Conservation (phyloP, 805 yeast species). For the Saturnispora dispora region DNA sequence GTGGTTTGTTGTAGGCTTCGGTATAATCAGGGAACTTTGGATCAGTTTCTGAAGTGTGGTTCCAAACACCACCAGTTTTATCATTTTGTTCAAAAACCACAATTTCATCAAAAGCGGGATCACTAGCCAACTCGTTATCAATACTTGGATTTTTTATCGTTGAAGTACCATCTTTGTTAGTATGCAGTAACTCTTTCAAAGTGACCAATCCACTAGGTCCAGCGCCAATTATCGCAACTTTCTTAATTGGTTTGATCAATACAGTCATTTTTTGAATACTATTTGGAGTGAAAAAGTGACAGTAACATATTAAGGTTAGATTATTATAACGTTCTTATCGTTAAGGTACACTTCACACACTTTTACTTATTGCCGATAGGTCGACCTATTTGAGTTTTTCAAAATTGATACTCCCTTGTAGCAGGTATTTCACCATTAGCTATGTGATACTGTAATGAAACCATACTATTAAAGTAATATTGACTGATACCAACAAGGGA, state of each 20-base stretch:
- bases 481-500: neutral
- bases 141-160: conserved; percentile 12
- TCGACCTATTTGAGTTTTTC: neutral
- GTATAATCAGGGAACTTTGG: conserved; percentile 16
- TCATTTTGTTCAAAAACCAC: conserved; percentile 33
- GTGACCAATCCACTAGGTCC: conserved; percentile 32
- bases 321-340: neutral
- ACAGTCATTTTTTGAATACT: neutral
- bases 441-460: neutral
- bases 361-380: neutral
- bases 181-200: conserved; percentile 25
- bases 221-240: conserved; percentile 28
- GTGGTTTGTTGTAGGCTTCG: conserved; percentile 12
- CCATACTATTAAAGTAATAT: neutral
- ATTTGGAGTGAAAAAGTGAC: neutral
- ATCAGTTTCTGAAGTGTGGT: conserved; percentile 15
- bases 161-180: conserved; percentile 21
- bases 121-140: conserved; percentile 7
- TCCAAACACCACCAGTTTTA: conserved; percentile 35
- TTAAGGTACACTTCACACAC: neutral
- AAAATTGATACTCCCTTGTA: no score
- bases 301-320: neutral
- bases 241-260: conserved; percentile 18
- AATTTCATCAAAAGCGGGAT: conserved; percentile 27
- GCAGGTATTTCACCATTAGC: no score